These are phyloP conservation scores for Umbelopsis sp. DNA, from an alignment of 371 early-diverging fungal genomes.

Conservation along the genomic window DNA sequence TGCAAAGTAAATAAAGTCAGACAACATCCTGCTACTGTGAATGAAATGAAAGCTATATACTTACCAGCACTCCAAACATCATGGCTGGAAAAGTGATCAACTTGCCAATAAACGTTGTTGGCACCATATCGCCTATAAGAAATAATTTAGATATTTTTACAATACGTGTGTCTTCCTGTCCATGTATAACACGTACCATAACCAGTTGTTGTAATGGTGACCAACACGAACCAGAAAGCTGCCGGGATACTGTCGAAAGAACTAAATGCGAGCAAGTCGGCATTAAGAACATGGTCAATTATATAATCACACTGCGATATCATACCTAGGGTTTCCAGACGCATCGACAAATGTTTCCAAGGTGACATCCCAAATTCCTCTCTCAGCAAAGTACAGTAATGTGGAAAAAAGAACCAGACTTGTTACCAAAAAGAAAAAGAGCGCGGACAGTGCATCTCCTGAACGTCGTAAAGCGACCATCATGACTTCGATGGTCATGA, in stretches of 20 bases:
- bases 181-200: conserved; percentile 54
- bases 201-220: conserved; percentile 87
- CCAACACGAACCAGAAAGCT: conserved; percentile 82
- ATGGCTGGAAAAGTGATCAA: conserved; percentile 84
- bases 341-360: conserved; percentile 69
- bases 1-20: conserved; percentile 13
- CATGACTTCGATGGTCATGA: conserved; percentile 87
- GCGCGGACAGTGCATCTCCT: conserved; percentile 76
- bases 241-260: conserved; percentile 85
- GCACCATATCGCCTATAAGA: conserved; percentile 72
- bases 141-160: too few species aligned
- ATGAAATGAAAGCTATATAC: background rate
- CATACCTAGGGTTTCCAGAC: conserved; percentile 64
- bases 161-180: too few species aligned
- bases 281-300: background rate
- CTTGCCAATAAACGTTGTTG: conserved; percentile 83
- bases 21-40: too few species aligned
- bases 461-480: conserved; percentile 80
- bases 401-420: conserved; percentile 78
- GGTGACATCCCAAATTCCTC: conserved; percentile 80
- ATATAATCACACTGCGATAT: background rate
- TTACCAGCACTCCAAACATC: conserved; percentile 80
- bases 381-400: conserved; percentile 84
- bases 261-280: conserved; percentile 36
- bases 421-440: conserved; percentile 79